phyloP scores from a whole-genome alignment of 192 early-diverging fungal genomes.

The Rhizophlyctis rosea region DNA sequence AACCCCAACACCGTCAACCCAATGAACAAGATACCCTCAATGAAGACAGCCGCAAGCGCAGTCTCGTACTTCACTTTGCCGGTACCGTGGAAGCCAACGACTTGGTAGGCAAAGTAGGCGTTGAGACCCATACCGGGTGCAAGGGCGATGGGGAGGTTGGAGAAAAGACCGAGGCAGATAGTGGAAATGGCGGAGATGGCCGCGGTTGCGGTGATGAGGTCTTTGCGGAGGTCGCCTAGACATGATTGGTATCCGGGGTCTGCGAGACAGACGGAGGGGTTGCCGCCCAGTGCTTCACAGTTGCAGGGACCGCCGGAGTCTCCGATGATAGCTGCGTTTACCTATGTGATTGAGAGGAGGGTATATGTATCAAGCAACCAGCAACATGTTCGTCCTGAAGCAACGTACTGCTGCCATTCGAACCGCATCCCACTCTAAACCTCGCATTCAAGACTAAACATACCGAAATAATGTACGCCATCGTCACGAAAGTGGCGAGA shows the following conservation, averaged over 20 bases:
- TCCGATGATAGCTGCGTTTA: conserved; percentile 71
- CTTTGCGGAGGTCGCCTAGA: conserved; percentile 59
- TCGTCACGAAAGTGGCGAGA: conserved; percentile 64
- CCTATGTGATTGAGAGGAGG: conserved; percentile 30
- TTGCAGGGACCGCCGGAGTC: conserved; percentile 78
- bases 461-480: conserved; percentile 44
- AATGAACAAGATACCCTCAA: conserved; percentile 80
- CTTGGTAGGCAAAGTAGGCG: conserved; percentile 81
- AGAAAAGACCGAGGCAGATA: conserved; percentile 40
- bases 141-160: conserved; percentile 76
- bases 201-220: conserved; percentile 72
- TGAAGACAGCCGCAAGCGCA: conserved; percentile 72
- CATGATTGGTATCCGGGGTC: conserved; percentile 63
- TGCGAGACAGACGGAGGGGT: conserved; percentile 49
- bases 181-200: conserved; percentile 56
- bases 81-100: conserved; percentile 77
- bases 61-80: conserved; percentile 69
- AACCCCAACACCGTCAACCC: conserved; percentile 70
- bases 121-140: conserved; percentile 83
- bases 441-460: too few species aligned
- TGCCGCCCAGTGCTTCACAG: conserved; percentile 54
- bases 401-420: neutral
- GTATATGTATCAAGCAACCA: neutral
- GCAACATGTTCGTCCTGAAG: neutral
- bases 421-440: neutral